Evolutionary conservation across 805 yeast species (phyloP).

Genomic region (Metschnikowia lachancei): DNA sequence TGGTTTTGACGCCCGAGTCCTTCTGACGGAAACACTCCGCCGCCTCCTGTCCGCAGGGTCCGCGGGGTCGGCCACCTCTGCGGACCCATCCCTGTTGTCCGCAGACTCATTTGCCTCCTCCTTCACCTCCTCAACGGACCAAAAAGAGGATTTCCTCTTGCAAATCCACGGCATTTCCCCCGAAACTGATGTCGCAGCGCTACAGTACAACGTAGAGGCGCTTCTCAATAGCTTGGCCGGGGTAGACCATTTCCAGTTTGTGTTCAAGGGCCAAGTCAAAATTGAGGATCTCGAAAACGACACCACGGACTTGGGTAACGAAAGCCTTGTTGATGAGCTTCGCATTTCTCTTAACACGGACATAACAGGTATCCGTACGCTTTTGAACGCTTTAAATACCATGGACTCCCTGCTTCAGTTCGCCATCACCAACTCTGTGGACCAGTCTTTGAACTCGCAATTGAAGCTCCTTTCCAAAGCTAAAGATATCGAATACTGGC

Average conservation of each 20-base stretch:
- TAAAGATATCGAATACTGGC: conserved; percentile 75
- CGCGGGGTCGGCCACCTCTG: too few relatives aligned
- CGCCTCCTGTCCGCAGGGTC: not conserved
- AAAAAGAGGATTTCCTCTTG: conserved; percentile 30
- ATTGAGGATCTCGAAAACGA: conserved; percentile 18
- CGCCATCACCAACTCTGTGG: conserved; percentile 44
- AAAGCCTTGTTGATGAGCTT: conserved; percentile 33
- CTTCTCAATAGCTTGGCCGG: conserved; percentile 33
- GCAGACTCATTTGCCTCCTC: too few relatives aligned
- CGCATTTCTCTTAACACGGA: conserved; percentile 50
- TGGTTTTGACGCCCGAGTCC: conserved; percentile 33
- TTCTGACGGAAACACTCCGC: conserved; percentile 7
- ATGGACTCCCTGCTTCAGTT: conserved; percentile 59
- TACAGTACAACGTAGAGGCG: conserved; percentile 43
- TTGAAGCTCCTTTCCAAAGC: conserved; percentile 62
- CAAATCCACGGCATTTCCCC: conserved; percentile 35
- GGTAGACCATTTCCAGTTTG: conserved; percentile 25
- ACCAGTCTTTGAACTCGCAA: conserved; percentile 59
- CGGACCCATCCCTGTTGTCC: too few relatives aligned
- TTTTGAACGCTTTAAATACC: conserved; percentile 45
- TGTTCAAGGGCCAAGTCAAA: conserved; percentile 20
- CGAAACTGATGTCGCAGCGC: conserved; percentile 25
- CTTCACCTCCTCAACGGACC: not conserved
- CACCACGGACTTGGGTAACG: conserved; percentile 15
- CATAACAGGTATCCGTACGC: conserved; percentile 58